Base-by-base conservation (phyloP, 495 filamentous ascomycete species). In the Aspergillus cavernicola region DNA sequence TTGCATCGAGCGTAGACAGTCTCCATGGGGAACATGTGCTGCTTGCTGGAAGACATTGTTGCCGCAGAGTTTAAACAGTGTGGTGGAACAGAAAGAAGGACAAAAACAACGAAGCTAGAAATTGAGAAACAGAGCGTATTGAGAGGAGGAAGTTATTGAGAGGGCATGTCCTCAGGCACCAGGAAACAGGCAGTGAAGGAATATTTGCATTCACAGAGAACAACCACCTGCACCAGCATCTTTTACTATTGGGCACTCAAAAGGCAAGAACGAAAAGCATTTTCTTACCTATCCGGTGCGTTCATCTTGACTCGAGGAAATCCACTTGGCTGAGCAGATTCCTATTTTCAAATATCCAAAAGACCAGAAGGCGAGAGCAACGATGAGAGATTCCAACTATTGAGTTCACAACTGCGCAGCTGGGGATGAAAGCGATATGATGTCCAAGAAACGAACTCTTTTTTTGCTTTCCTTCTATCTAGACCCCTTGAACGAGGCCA, bases 271-370 rank as follows among this genome's bases (percentile, higher is more conserved):
- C 9, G 31, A 16, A 50, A 39, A 29, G 10, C 31, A 39, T 24
- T 10, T 50, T 57, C 69, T 65, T 66, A 77, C 85, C 85, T 75
- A 60, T 89, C 85, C 19, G 85, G 85, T 2, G 85, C 85, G 66
- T 89, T 89, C 85, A 88, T 88, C 18, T 65, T 80, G 66, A 33
- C 38, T 28, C 19, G 37, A 29, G 26, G 20, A 11, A 31, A 47
- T 31, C 19, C 24, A 32, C 6, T 19, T 23, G 13, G 13, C 23
- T 28, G 15, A 19, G 24, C 8, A 7, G 18, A 41, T 20, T 1
- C 11, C 36, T 15, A n/a, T 19, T 22, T 29, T 9, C n/a, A 12
- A 35, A 24, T 47, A 40, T 54, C 43, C 42, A 54, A 54, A 22
- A 47, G 36, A 15, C 26, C 16, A 54, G 35, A 31, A 53, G 15